Conservation (phyloP, 768 basidiomycete species). For the Boletus vermiculosoides region DNA sequence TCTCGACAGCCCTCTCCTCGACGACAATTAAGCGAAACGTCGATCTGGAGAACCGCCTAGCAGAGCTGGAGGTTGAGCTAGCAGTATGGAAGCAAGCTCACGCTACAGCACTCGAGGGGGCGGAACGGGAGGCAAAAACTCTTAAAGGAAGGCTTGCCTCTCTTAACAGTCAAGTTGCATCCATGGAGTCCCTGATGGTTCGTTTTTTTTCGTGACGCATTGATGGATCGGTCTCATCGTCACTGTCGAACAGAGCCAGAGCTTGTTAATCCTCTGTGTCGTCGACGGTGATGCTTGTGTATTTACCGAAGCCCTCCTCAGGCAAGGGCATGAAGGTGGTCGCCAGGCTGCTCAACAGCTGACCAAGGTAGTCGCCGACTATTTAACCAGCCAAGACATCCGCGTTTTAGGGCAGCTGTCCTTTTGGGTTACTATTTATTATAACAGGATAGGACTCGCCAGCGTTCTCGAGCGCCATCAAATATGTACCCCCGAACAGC, state of each 20-base stretch:
- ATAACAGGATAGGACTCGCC: constrained; percentile 58
- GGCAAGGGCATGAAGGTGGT: constrained; percentile 66
- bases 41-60: constrained; percentile 61
- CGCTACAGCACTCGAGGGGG: constrained; percentile 56
- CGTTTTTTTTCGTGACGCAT: background rate
- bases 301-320: constrained; percentile 58
- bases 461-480: constrained; percentile 50
- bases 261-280: constrained; percentile 69
- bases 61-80: constrained; percentile 68
- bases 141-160: constrained; percentile 67
- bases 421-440: constrained; percentile 74
- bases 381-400: constrained; percentile 60
- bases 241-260: constrained; percentile 46
- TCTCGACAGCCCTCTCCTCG: constrained; percentile 54
- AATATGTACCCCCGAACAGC: constrained; percentile 61
- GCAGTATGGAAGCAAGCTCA: constrained; percentile 72
- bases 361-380: constrained; percentile 66
- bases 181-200: constrained; percentile 52
- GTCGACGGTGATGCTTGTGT: constrained; percentile 72
- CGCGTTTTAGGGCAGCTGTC: constrained; percentile 63
- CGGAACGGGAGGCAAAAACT: constrained; percentile 60
- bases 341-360: constrained; percentile 57
- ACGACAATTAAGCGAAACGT: constrained; percentile 61
- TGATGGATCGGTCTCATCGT: constrained; percentile 1
- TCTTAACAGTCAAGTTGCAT: constrained; percentile 63